phyloP scores from a whole-genome alignment of 441 rosid species.

The Breynia disticha region DNA sequence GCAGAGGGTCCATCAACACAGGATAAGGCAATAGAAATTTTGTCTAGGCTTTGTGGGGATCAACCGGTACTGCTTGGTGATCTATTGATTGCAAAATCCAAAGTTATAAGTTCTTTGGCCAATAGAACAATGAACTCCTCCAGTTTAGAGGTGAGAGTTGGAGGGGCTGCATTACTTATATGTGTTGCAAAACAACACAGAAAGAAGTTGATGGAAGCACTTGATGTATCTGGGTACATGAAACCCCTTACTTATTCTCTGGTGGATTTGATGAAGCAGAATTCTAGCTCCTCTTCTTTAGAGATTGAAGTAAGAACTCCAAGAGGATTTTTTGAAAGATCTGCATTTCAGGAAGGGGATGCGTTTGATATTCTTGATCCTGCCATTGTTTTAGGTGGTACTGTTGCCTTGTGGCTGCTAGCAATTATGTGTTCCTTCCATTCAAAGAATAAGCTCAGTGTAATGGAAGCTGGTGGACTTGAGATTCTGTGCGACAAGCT shows the following conservation, averaged over 20 bases:
- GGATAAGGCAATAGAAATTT: conserved; percentile 78
- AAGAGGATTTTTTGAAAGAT: conserved; percentile 47
- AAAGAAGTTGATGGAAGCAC: conserved; percentile 38
- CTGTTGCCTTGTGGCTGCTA: conserved; percentile 66
- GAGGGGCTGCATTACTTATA: conserved; percentile 56
- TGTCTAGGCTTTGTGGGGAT: conserved; percentile 74
- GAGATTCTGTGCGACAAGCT: conserved; percentile 62
- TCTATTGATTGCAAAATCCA: conserved; percentile 46
- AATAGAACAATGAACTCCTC: conserved; percentile 56
- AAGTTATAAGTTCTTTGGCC: conserved; percentile 49
- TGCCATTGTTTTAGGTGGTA: conserved; percentile 46
- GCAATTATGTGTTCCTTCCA: conserved; percentile 47
- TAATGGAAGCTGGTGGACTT: conserved; percentile 72
- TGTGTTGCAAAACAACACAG: conserved; percentile 61
- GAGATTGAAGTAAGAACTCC: conserved; percentile 63
- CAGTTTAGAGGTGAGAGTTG: conserved; percentile 62
- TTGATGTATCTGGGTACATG: conserved; percentile 41
- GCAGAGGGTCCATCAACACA: conserved; percentile 65
- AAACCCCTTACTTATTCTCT: conserved; percentile 51
- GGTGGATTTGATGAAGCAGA: conserved; percentile 64
- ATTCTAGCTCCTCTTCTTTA: conserved; percentile 34
- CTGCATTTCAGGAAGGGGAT: conserved; percentile 38
- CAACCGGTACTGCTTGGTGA: conserved; percentile 48
- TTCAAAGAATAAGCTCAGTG: conserved; percentile 29
- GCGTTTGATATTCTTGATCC: conserved; percentile 49